phyloP scores from a whole-genome alignment of 208 protist species.

The Trichomonas gallinae region DNA sequence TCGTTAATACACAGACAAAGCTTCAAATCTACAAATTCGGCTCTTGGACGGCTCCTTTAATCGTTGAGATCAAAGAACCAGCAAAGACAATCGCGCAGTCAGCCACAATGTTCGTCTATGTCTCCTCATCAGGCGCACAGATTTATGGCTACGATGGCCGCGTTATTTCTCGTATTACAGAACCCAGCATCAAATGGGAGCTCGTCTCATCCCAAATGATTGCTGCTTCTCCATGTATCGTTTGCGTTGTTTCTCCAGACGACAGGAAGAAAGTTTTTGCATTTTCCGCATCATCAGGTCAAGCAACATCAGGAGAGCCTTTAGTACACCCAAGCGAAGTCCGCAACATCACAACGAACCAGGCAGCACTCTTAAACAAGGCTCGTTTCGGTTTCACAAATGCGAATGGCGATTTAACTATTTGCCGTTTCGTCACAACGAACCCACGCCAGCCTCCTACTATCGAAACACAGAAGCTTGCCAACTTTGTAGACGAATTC shows the following conservation, averaged over 20 bases:
- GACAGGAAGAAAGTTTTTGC: background rate
- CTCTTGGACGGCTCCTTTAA: background rate
- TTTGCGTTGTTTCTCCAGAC: background rate
- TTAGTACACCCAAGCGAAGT: background rate
- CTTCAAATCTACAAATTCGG: constrained; percentile 13
- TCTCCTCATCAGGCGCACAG: background rate
- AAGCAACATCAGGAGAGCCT: background rate
- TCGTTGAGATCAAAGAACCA: background rate
- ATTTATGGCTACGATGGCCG: background rate
- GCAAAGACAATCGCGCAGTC: background rate
- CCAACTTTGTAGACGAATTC: constrained; percentile 7
- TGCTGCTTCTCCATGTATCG: background rate
- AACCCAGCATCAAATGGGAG: constrained; percentile 4
- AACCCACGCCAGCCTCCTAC: background rate
- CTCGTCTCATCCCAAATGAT: background rate
- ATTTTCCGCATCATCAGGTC: background rate
- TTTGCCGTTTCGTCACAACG: background rate
- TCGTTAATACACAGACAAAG: background rate
- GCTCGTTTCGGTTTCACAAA: background rate
- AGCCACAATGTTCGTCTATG: background rate
- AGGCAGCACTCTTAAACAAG: background rate
- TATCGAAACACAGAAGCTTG: background rate
- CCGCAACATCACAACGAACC: background rate
- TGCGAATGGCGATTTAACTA: background rate
- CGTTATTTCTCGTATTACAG: background rate